Percentiles rank a stretch among this genome's conserved stretches.
Evolutionary conservation across 225 moss, liverwort and hornwort species (phyloP).

Genomic region (Lunularia cruciata): DNA sequence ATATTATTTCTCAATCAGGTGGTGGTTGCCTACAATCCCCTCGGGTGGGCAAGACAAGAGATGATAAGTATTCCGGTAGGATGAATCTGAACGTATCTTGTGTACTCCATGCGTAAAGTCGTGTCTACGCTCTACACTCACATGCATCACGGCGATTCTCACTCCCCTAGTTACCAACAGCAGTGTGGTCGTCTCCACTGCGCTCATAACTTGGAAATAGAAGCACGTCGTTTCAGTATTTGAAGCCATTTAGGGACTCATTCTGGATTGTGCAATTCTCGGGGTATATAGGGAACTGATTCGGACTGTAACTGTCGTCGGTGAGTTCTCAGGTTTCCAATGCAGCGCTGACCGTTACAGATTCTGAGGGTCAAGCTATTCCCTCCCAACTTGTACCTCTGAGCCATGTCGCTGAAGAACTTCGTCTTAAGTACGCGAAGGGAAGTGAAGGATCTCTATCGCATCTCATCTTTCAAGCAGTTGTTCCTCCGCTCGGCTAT

Average conservation of each 20-base stretch:
- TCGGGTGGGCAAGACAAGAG: conserved; percentile 79
- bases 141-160: no score
- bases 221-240: no score
- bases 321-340: conserved; percentile 58
- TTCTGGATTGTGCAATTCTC: no score
- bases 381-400: conserved; percentile 83
- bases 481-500: conserved; percentile 86
- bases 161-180: no score
- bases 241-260: no score
- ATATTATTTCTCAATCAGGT: conserved; percentile 43
- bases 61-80: conserved; percentile 80
- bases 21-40: conserved; percentile 86
- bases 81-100: no score
- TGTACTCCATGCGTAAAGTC: no score
- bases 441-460: conserved; percentile 57
- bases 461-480: conserved; percentile 69
- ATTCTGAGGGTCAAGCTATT: conserved; percentile 64
- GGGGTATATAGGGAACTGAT: no score
- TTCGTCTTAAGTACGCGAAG: conserved; percentile 65
- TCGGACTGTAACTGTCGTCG: neutral
- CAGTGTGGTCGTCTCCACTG: no score
- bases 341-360: conserved; percentile 65
- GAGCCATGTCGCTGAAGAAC: conserved; percentile 45
- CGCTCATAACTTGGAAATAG: no score
- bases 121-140: no score